Evolutionary conservation across 257 asterid genomes (phyloP), one percentile per base, ranked within the genome.

Genomic region (Solanum chilense): DNA sequence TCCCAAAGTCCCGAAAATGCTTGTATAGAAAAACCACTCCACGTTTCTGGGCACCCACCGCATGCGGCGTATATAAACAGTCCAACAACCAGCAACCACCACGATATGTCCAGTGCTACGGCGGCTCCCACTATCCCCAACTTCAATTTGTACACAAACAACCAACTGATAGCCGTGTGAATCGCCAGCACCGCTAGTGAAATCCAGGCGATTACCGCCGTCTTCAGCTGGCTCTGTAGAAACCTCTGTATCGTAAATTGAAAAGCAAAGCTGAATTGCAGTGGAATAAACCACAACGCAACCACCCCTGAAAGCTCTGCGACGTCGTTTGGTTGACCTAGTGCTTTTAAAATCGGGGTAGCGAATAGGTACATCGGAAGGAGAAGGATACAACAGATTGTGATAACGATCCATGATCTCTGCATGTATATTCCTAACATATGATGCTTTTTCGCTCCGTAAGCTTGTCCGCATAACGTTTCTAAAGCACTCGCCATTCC

Each of bases 191-290:
- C 89, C 85, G 47, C 13, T 42, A 87, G 3, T 2, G 93, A 86
- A 4, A 85, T 83, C 92, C 93, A 93, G 7, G 91, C 90, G 23
- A 91, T 45, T 0, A 87, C 89, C 66, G 37, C 84, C n/a, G 87
- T 90, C 83, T 90, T 92, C 27, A 90, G 89, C 86, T 92, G 95
- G 86, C 95, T 83, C 89, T 91, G 95, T 60, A 94, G 69, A 71
- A 92, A 91, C 88, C 91, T 88, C 75, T 86, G 89, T 42, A 88
- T 60, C 3, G 91, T 56, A 77, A 88, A 81, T 45, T 84, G 90
- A 42, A 89, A 89, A 1, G 91, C 89, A 16, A 91, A 91, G 86
- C 88, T 77, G 77, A 89, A 91, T 14, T 89, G 91, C 21, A 87
- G 39, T 0, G 90, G 91, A 3, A 90, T 89, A 84, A 89, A 89